Base-by-base conservation (phyloP, 768 basidiomycete genomes). In the Clavulina sp. region DNA sequence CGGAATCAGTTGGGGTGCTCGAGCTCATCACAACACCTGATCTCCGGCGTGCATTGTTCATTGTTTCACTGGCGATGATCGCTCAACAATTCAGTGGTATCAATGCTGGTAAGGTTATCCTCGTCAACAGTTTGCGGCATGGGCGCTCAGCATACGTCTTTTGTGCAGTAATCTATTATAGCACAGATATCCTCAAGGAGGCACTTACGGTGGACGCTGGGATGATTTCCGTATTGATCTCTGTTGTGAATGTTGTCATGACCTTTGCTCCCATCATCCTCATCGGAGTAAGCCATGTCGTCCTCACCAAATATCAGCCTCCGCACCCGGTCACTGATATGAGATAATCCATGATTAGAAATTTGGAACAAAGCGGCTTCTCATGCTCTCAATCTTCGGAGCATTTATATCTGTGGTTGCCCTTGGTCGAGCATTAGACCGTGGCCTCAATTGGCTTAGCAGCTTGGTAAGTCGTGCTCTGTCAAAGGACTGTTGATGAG, bases 211-310 rank as follows among this genome's bases (percentile, higher is more conserved):
- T 33, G 16, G 30, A 26, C 7, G 56, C 55, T 18, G 55, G 48
- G 5, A 48, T 52, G 44, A 56, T 57, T 29, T 57, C 56, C 5
- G 32, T 57, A 29, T 29, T 57, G 3, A 57, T 57, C 31, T 51
- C 56, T 7, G 28, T 60, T 7, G 60, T 68, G n/a, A 69, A 70
- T 54, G 63, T 61, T n/a, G 19, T 66, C 40, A 67, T 66, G 66
- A 70, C 69, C 0, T 57, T 70, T 34, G 65, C 66, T 0, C 60
- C 68, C 5, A 56, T 70, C 21, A 61, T 61, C 54, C 57, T 69
- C 16, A 60, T 70, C 51, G 68, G 67, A 46, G 67, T 67, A 57
- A 54, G 64, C 60, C 6, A 4, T 34, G 7, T 63, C 63, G 54
- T 59, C 7, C 49, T 68, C 3, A 65, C 65, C 1, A 53, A 65